Percentiles rank a stretch among this genome's conserved stretches.
Conservation (phyloP, 495 filamentous ascomycete species). For the Penicillium simplicissimum region DNA sequence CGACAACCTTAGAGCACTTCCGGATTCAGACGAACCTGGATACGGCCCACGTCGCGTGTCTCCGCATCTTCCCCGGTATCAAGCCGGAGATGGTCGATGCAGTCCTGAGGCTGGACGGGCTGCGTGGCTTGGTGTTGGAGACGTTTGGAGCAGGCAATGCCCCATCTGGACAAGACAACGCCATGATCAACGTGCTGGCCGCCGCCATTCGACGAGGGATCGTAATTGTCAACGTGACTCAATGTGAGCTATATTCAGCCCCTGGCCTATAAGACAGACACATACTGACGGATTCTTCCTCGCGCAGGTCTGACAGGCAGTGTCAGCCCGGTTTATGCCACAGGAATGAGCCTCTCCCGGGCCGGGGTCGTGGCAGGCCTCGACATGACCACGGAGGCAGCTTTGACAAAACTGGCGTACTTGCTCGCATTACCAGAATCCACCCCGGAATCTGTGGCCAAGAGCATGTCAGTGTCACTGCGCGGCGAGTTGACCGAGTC, state of each 20-base stretch:
- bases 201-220: slow-evolving; percentile 78
- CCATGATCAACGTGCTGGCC: slow-evolving; percentile 76
- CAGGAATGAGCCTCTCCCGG: slow-evolving; percentile 81
- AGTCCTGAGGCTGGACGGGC: slow-evolving; percentile 72
- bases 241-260: slow-evolving; percentile 59
- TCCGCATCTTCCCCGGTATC: slow-evolving; percentile 95
- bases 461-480: slow-evolving; percentile 72
- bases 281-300: neutral
- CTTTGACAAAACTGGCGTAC: slow-evolving; percentile 90
- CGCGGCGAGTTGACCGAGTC: slow-evolving; percentile 85
- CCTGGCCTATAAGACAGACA: neutral
- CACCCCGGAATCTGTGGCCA: slow-evolving; percentile 60
- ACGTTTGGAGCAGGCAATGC: slow-evolving; percentile 97
- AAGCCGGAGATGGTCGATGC: slow-evolving; percentile 92
- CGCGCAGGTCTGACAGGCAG: slow-evolving; percentile 67
- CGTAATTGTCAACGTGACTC: slow-evolving; percentile 90
- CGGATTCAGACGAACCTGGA: slow-evolving; percentile 75
- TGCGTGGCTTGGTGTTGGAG: slow-evolving; percentile 86
- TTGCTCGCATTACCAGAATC: slow-evolving; percentile 70
- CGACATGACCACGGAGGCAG: slow-evolving; percentile 92
- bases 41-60: slow-evolving; percentile 85
- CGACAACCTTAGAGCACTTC: slow-evolving; percentile 72
- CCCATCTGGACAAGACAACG: slow-evolving; percentile 79
- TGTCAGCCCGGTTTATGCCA: slow-evolving; percentile 88
- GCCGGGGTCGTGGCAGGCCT: slow-evolving; percentile 91